Base-by-base conservation (phyloP, 331 rosid species). In the Malus hybrid region DNA sequence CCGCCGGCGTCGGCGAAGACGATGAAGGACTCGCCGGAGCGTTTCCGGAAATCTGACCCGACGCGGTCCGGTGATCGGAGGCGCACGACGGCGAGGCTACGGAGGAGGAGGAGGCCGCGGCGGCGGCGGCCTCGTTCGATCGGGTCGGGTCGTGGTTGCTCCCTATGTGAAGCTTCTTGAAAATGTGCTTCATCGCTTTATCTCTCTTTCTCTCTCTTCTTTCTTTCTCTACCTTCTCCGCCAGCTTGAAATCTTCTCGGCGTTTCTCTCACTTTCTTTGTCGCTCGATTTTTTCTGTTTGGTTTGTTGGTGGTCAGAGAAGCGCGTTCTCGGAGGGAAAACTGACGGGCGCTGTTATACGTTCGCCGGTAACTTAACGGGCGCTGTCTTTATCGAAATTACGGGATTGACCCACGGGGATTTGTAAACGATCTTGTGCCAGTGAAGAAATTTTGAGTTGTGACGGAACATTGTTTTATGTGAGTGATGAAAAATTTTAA, bases 141-240 rank as follows among this genome's bases (percentile, higher is more conserved):
- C 96, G 93, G 82, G 75, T 82, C 31, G 90, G 90, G 60, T 91
- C 97, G 84, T 90, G 90, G 50, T 82, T 90, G 85, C 91, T 84
- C 15, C 97, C 99, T 71, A 86, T 85, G 55, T 92, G 97, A 86
- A 92, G 96, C 91, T 92, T 95, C 96, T 95, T 95, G 92, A 95
- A 95, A 90, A 95, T 92, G 92, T 89, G 88, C 78, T 88, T 95
- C 99, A 95, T 95, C 57, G 57, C 57, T 7, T 52, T 52, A 52
- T 52, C 57, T 0, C 57, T 18, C 57, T 2, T 52, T 18, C 57
- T 16, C 76, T 80, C 76, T 79, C 73, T 42, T 44, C 6, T 29
- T 63, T 32, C 32, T 7, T 4, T 63, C 65, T 46, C 81, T 74
- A 12, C 65, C 52, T 54, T 81, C 29, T 76, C 83, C 6, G 70